A percentile compares a stretch with the other conserved stretches of the same genome.
These are phyloP conservation scores for Alloteropsis angusta DNA, from an alignment of 202 grass and related monocot species.

Conservation along the genomic window DNA sequence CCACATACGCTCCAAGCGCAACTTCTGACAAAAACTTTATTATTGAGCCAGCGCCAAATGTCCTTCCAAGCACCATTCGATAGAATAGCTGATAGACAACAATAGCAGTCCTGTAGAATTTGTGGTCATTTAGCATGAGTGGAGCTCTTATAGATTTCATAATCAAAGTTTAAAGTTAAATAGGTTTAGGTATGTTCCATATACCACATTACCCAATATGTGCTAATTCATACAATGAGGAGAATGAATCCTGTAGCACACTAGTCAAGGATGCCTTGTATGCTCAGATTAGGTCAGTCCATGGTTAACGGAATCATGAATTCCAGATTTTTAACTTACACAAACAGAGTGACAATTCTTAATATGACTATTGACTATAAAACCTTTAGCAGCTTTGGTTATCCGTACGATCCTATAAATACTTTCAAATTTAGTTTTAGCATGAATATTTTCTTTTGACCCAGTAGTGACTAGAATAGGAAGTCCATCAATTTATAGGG, in stretches of 20 bases:
- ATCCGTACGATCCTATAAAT: not conserved
- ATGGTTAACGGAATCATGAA: not conserved
- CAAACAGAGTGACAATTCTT: not conserved
- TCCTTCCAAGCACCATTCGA: slow-evolving; percentile 70
- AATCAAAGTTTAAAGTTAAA: not conserved
- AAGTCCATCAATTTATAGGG: not conserved
- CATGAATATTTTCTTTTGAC: not conserved
- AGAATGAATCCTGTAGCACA: not conserved
- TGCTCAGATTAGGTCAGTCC: not conserved
- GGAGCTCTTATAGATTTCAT: not conserved
- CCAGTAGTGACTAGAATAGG: not conserved
- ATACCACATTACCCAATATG: not conserved
- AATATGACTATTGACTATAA: not conserved
- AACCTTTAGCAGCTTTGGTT: not conserved
- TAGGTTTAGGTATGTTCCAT: not conserved
- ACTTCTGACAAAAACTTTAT: slow-evolving; percentile 90
- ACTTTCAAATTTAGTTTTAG: not conserved
- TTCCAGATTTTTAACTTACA: not conserved
- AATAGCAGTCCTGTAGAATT: slow-evolving; percentile 83
- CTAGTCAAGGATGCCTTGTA: not conserved
- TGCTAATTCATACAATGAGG: not conserved
- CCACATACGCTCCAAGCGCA: slow-evolving; percentile 81
- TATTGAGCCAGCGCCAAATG: slow-evolving; percentile 58
- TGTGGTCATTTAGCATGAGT: not conserved
- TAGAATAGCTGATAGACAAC: slow-evolving; percentile 94